These are phyloP conservation scores for Solanum hybrid DNA, from an alignment of 305 asterid genomes.

Conservation along the genomic window DNA sequence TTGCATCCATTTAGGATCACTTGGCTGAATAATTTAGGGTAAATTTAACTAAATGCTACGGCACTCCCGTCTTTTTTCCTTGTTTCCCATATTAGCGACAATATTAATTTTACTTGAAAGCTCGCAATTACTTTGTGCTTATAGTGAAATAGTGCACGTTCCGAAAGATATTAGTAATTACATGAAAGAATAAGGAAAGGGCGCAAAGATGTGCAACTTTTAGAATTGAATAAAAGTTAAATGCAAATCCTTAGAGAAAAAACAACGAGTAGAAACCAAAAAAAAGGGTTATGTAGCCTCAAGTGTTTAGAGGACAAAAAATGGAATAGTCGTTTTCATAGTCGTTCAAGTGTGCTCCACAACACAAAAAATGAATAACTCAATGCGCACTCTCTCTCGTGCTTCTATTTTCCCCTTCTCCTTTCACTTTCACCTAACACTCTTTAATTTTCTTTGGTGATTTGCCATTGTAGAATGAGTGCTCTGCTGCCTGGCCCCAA, in stretches of 20 bases:
- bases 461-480: neutral
- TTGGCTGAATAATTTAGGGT: neutral
- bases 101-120: neutral
- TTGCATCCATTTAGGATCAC: neutral
- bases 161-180: no score
- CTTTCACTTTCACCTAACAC: constrained; percentile 33
- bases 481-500: neutral
- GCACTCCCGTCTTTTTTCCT: neutral
- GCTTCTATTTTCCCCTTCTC: constrained; percentile 9
- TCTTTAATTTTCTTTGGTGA: constrained; percentile 1
- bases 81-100: neutral
- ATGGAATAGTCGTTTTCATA: neutral
- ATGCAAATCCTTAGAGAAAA: neutral
- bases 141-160: neutral
- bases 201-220: neutral
- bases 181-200: neutral
- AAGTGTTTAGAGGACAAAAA: neutral
- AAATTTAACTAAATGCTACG: neutral
- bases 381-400: constrained; percentile 9
- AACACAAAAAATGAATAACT: neutral
- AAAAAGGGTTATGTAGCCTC: neutral
- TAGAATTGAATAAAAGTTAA: neutral
- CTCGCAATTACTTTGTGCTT: neutral
- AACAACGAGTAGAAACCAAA: neutral
- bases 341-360: constrained; percentile 6